Evolutionary conservation across 2,329 filamentous ascomycete species (phyloP), one percentile per base, ranked within the genome.

Genomic region (Knufia petricola): DNA sequence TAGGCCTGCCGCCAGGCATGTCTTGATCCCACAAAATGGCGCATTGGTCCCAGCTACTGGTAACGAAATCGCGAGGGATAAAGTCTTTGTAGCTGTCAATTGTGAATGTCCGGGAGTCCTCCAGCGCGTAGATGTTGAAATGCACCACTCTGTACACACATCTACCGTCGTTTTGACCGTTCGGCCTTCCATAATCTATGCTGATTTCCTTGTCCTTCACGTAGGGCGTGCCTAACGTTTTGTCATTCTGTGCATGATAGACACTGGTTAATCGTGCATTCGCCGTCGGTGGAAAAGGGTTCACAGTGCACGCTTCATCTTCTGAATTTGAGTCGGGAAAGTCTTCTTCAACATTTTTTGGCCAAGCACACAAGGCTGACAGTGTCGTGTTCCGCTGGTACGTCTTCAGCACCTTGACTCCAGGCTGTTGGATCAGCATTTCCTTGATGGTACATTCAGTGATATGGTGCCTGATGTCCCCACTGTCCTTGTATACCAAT

Each of bases 401-500:
- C 19, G 48, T 36, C 34, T 56, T 53, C 39, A 56, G 24, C 28
- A 56, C 42, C 38, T 49, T 52, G 12, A 50, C 45, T n/a, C 50
- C 46, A 9, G 36, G 43, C 40, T 52, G 49, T 23, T 50, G 52
- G 3, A 50, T 41, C 19, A 52, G 48, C 19, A 34, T 42, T 2
- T 52, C 48, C 20, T 46, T 46, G 23, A 49, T 20, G 13, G 37
- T 19, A 30, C 49, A 48, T 10, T 46, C 21, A 7, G 32, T 24
- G n/a, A 24, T 46, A 43, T 63, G 61, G 21, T 66, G 50, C 26
- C 61, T 54, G 30, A 67, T 59, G 3, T 55, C 52, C 1, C 58
- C 51, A 9, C 63, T 56, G 3, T 58, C 60, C 46, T 63, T 64
- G 38, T 60, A 56, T 20, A 58, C 63, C 26, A 69, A 54, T 4